phyloP scores from a whole-genome alignment of 2,329 filamentous ascomycete genomes.

The Sarocladium oryzae region DNA sequence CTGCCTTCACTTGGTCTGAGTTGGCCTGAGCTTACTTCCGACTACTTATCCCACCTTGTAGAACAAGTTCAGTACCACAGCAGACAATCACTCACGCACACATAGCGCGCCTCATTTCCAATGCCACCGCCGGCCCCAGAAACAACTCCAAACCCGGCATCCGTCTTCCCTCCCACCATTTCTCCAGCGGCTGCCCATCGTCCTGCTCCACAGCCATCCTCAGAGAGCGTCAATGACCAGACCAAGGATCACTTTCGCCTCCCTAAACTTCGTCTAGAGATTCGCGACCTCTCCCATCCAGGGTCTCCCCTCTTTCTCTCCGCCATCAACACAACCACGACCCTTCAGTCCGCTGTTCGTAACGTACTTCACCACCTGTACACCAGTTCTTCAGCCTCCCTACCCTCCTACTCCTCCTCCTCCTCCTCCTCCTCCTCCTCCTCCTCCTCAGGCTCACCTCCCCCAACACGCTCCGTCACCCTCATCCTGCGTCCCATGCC shows the following conservation, averaged over 20 bases:
- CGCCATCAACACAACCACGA: slow-evolving; percentile 54
- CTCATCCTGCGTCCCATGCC: slow-evolving; percentile 71
- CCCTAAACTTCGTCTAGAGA: slow-evolving; percentile 53
- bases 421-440: slow-evolving; percentile 9
- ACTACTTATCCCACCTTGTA: too few species aligned
- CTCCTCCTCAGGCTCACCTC: slow-evolving; percentile 34
- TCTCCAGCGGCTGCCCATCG: slow-evolving; percentile 19
- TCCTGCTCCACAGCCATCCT: slow-evolving; percentile 8
- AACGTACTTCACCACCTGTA: slow-evolving; percentile 67
- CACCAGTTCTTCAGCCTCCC: too few species aligned
- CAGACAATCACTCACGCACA: slow-evolving; percentile 7
- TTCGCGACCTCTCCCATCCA: slow-evolving; percentile 51
- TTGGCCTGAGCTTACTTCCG: not conserved
- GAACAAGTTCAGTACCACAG: too few species aligned
- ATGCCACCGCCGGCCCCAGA: slow-evolving; percentile 17
- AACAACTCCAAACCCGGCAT: slow-evolving; percentile 17
- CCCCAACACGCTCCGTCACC: slow-evolving; percentile 77
- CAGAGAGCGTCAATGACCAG: slow-evolving; percentile 2
- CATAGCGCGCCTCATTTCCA: not conserved
- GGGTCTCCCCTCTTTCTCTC: slow-evolving; percentile 63
- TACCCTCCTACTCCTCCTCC: too few species aligned
- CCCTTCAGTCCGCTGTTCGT: slow-evolving; percentile 56
- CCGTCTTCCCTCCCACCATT: slow-evolving; percentile 19
- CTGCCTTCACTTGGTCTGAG: not conserved
- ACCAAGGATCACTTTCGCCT: slow-evolving; percentile 27